Evolutionary conservation across 169 alveolate species (phyloP).

Genomic region (Miamiensis avidus): DNA sequence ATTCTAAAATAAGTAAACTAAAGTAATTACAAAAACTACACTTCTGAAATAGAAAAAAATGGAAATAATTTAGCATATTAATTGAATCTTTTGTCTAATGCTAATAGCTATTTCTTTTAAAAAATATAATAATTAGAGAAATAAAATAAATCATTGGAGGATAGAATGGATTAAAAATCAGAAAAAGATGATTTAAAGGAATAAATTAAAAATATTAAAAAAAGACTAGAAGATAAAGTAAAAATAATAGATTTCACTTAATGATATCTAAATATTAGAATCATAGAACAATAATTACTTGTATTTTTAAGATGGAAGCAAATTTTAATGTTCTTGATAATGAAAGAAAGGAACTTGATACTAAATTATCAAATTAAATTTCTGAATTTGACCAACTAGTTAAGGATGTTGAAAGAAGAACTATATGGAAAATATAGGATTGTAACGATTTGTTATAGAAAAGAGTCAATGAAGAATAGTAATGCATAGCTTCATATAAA

Average conservation of each 20-base stretch:
- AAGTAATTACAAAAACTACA: neutral
- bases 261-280: neutral
- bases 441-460: conserved; percentile 35
- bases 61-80: neutral
- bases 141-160: conserved; percentile 1
- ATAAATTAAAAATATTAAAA: conserved; percentile 25
- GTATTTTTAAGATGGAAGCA: conserved; percentile 23
- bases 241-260: conserved; percentile 13
- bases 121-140: neutral
- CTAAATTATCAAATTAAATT: conserved; percentile 17
- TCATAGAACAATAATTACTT: neutral
- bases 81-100: neutral
- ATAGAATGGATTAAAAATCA: neutral
- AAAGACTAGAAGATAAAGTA: conserved; percentile 27
- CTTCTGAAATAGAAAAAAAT: neutral
- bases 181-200: conserved; percentile 24
- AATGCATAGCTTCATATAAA: no score
- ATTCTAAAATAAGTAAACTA: conserved; percentile 1
- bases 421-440: conserved; percentile 47
- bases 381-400: conserved; percentile 33
- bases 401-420: conserved; percentile 44
- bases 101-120: neutral
- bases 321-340: neutral
- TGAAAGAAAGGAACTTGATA: conserved; percentile 27
- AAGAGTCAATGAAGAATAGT: conserved; percentile 44